Evolutionary conservation across 2,329 filamentous ascomycete species (phyloP), one percentile per base, ranked within the genome.

Genomic region (Aureobasidium sp.): DNA sequence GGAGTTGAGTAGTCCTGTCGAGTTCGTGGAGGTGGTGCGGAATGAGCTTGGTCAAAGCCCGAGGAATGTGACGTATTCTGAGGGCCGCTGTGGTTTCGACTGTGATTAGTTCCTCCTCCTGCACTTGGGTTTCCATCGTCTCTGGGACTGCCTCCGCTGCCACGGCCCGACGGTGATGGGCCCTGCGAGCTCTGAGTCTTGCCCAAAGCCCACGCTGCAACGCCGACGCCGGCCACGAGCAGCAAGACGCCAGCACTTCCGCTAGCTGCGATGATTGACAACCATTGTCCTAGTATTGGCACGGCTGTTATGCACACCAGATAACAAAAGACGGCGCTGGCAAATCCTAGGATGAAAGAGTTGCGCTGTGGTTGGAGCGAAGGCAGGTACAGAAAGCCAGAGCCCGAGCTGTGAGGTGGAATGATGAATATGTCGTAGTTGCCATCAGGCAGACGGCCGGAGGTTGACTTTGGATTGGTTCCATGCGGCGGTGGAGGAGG

Each of bases 391-490:
- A 97, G 75, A 70, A 96, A 96, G 29, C 91, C 91, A 0, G 84
- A 82, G 50, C 91, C 91, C 6, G 90, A 79, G 10, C 90, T 91
- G 69, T 95, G 90, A 41, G 90, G 88, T 6, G 91, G 91, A 64
- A 97, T 90, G 67, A 96, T 86, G 73, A 96, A 96, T 66, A 97
- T 95, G 74, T 97, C 91, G 71, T 95, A 97, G 67, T 93, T 94
- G 53, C 91, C 90, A 1, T 86, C 79, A 2, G 91, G 91, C 42
- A 96, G 75, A 54, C 86, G 85, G 22, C 75, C 74, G n/a, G 68
- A 66, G 32, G 80, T 77, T 48, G 81, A 77, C 68, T 84, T 84
- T 45, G 88, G 86, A 60, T 83, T 85, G 65, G 83, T 78, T 70
- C 90, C 89, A 72, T 95, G 90, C 58, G 88, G 89, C 66, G 90